phyloP scores from a whole-genome alignment of 2,329 filamentous ascomycete species.

The Neonectria coccinea region DNA sequence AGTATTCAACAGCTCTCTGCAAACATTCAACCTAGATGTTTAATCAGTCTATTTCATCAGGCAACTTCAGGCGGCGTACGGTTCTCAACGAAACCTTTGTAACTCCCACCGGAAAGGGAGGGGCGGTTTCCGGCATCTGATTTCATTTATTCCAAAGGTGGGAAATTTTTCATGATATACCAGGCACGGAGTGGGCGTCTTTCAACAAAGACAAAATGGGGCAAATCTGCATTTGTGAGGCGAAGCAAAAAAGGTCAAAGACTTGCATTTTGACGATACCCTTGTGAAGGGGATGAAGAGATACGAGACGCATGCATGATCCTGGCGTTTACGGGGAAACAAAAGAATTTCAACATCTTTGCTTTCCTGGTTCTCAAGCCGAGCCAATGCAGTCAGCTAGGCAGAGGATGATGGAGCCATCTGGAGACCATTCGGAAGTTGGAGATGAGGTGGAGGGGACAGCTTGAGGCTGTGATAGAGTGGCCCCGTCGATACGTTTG shows the following conservation, averaged over 20 bases:
- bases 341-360: slow-evolving; percentile 64
- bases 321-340: slow-evolving; percentile 57
- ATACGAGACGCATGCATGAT: slow-evolving; percentile 48
- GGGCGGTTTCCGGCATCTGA: slow-evolving; percentile 52
- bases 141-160: slow-evolving; percentile 44
- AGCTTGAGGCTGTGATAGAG: slow-evolving; percentile 33
- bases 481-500: slow-evolving; percentile 38
- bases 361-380: slow-evolving; percentile 57
- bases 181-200: slow-evolving; percentile 56
- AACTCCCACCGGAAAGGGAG: slow-evolving; percentile 50
- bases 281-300: slow-evolving; percentile 49
- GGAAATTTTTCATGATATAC: slow-evolving; percentile 51
- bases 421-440: slow-evolving; percentile 35
- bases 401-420: slow-evolving; percentile 38
- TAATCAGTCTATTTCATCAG: slow-evolving; percentile 54
- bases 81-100: slow-evolving; percentile 61
- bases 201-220: slow-evolving; percentile 60
- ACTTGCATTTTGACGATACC: slow-evolving; percentile 58
- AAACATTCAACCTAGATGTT: slow-evolving; percentile 51
- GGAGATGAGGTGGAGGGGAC: slow-evolving; percentile 24
- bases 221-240: slow-evolving; percentile 55
- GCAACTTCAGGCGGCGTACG: slow-evolving; percentile 55
- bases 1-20: slow-evolving; percentile 58
- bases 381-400: slow-evolving; percentile 53
- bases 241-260: slow-evolving; percentile 48